Conservation (phyloP, 2,329 filamentous ascomycete genomes). For the Aspergillus floridensis region DNA sequence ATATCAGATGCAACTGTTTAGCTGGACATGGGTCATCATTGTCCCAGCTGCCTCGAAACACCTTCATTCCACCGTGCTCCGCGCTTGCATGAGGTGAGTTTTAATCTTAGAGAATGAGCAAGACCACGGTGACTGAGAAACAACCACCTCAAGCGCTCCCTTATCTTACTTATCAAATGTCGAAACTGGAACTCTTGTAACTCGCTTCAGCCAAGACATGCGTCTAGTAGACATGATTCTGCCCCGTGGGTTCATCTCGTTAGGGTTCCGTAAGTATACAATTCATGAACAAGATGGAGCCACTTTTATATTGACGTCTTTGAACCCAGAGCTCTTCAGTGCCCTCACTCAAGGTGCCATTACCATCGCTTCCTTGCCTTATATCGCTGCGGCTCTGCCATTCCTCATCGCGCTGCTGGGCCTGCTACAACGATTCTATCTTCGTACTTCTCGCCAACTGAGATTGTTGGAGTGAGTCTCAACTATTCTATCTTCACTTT, state of each 20-base stretch:
- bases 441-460: slow-evolving; percentile 20
- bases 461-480: slow-evolving; percentile 13
- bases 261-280: too few species aligned
- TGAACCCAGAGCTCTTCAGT: too few species aligned
- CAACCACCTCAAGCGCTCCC: slow-evolving; percentile 25
- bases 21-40: slow-evolving; percentile 18
- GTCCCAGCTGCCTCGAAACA: slow-evolving; percentile 20
- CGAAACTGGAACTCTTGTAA: slow-evolving; percentile 41
- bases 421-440: slow-evolving; percentile 19
- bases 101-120: too few species aligned
- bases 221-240: slow-evolving; percentile 46
- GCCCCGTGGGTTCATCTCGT: slow-evolving; percentile 15
- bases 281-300: too few species aligned
- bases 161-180: slow-evolving; percentile 44
- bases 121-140: too few species aligned
- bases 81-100: background rate
- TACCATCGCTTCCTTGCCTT: slow-evolving; percentile 13
- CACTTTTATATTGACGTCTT: too few species aligned
- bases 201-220: slow-evolving; percentile 46
- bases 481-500: too few species aligned
- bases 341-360: slow-evolving; percentile 6
- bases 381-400: slow-evolving; percentile 15
- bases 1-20: background rate
- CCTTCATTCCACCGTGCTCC: slow-evolving; percentile 22
- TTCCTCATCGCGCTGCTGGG: slow-evolving; percentile 9